phyloP scores from a whole-genome alignment of 345 rosid genomes.

The Firmiana major region DNA sequence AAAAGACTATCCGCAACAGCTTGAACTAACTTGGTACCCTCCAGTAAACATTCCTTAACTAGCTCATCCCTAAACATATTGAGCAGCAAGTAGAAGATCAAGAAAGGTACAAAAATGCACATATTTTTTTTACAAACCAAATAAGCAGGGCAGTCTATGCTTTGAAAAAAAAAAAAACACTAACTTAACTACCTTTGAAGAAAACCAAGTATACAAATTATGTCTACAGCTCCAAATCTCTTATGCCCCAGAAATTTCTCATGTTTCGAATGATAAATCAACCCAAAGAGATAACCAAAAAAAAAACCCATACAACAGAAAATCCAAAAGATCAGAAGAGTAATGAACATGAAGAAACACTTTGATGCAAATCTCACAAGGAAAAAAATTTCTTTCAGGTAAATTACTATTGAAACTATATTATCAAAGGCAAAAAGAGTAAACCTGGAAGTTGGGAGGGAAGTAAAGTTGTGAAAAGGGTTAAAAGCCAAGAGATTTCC shows the following conservation, averaged over 20 bases:
- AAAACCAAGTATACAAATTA: neutral
- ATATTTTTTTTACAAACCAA: conserved; percentile 6
- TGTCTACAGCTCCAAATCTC: neutral
- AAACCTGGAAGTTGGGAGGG: conserved; percentile 64
- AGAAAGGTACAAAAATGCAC: neutral
- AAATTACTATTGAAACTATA: neutral
- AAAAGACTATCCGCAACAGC: conserved; percentile 60
- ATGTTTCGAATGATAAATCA: neutral
- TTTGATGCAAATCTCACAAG: neutral
- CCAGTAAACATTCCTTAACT: conserved; percentile 47
- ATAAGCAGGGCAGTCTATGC: neutral
- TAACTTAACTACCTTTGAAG: neutral
- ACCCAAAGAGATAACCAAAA: too few species aligned
- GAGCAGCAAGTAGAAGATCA: neutral
- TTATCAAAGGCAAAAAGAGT: neutral
- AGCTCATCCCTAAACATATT: conserved; percentile 59
- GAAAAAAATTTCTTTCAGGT: too few species aligned
- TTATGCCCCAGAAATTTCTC: neutral
- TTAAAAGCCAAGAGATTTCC: conserved; percentile 73
- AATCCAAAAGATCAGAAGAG: neutral
- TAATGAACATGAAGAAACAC: too few species aligned
- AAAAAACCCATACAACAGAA: neutral
- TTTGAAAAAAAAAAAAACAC: neutral
- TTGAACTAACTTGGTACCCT: conserved; percentile 73
- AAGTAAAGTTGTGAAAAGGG: conserved; percentile 41